Evolutionary conservation across 352 stramenopile species (phyloP), one percentile per base, ranked within the genome.

Genomic region (Phytophthora europaea): DNA sequence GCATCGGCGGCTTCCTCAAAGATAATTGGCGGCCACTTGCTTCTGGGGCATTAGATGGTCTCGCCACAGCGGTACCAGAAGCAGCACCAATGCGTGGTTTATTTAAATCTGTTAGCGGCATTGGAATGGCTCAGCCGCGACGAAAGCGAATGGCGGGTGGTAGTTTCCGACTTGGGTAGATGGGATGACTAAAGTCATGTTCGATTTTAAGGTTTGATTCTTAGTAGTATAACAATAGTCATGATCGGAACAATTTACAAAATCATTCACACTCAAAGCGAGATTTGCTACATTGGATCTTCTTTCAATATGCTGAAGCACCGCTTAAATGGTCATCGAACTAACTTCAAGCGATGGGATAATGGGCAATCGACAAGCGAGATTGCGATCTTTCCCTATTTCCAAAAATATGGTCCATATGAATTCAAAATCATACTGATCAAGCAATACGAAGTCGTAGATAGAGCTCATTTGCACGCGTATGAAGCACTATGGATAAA

Each of bases 191-290:
- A 36, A n/a, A 55, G 48, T 55, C 36, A 55, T 31, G n/a, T n/a
- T n/a, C n/a, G n/a, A n/a, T n/a, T n/a, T n/a, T n/a, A n/a, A n/a
- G n/a, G 54, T 61, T 61, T 61, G 54, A 61, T 61, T 34, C 50
- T 61, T 26, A 50, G n/a, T n/a, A n/a, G n/a, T 31, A 61, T 33
- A 61, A 61, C 33, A 34, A 61, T 15, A 23, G 54, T 51, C 33
- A 61, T 61, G 54, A 47, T 50, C 10, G 54, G 54, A 34, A 51
- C 54, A 47, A n/a, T 61, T 34, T 61, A 61, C 50, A 61, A 61
- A 48, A 47, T 61, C 28, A 15, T 48, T 47, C 23, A 15, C 31
- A 48, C 0, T 45, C 53, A 59, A 48, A 59, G 53, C 20, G 53
- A 59, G 0, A 59, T 59, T 45, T 59, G 53, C 28, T 59, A 59